Conservation (phyloP, 306 rosid species). For the cucumber (Cucumis sativus) region DNA sequence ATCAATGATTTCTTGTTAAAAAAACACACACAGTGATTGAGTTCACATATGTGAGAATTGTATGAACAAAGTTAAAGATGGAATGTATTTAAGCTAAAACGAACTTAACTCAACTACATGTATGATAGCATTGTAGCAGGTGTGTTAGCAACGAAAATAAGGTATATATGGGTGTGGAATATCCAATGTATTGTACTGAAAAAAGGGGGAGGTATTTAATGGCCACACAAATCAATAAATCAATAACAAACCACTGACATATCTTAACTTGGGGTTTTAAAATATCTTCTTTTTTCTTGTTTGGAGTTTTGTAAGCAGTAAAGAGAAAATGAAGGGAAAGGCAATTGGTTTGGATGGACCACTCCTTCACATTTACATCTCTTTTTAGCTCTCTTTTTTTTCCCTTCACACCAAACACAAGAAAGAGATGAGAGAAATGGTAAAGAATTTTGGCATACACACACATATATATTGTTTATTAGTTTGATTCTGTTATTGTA, state of each 20-base stretch:
- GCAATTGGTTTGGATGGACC: neutral
- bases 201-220: neutral
- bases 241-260: constrained; percentile 4
- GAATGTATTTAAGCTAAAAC: no score
- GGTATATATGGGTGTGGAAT: no score
- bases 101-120: no score
- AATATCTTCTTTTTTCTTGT: neutral
- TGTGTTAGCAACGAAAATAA: no score
- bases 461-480: neutral
- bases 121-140: no score
- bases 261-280: neutral
- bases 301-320: neutral
- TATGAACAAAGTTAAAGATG: no score
- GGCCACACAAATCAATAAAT: neutral
- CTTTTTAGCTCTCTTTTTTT: no score
- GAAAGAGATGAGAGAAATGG: neutral
- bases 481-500: neutral
- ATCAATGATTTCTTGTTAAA: no score
- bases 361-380: neutral
- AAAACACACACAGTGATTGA: no score
- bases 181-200: no score
- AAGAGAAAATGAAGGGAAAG: neutral
- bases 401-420: neutral
- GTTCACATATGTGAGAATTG: no score
- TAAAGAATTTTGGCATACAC: neutral